These are phyloP conservation scores for Coemansia sp. DNA, from an alignment of 192 early-diverging fungal genomes.

Conservation along the genomic window DNA sequence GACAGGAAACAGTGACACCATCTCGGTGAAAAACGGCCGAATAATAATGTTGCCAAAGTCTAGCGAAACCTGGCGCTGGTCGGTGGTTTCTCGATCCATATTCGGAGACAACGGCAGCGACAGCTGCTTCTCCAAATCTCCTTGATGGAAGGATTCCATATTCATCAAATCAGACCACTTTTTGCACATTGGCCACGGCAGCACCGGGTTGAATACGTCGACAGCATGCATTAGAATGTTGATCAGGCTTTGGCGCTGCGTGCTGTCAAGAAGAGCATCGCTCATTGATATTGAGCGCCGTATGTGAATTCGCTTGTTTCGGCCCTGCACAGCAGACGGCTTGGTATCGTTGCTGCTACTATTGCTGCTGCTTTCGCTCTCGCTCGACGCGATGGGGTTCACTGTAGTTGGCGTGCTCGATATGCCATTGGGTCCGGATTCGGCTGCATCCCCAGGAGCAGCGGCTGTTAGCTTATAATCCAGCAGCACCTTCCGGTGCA, in stretches of 20 bases:
- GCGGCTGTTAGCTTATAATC: neutral
- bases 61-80: constrained; percentile 73
- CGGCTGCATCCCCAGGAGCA: too few species aligned
- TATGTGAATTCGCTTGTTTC: constrained; percentile 31
- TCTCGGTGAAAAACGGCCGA: constrained; percentile 78
- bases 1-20: constrained; percentile 75
- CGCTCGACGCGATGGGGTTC: too few species aligned
- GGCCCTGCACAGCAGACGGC: neutral
- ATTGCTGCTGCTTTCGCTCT: neutral
- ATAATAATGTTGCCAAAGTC: constrained; percentile 86
- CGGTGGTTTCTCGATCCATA: constrained; percentile 76
- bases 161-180: constrained; percentile 87
- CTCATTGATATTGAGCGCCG: constrained; percentile 47
- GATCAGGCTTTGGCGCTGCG: constrained; percentile 61
- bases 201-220: constrained; percentile 84
- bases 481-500: constrained; percentile 14
- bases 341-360: neutral
- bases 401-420: too few species aligned
- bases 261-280: constrained; percentile 48
- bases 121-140: constrained; percentile 75
- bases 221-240: constrained; percentile 82
- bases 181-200: constrained; percentile 82
- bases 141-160: constrained; percentile 83
- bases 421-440: too few species aligned
- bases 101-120: constrained; percentile 79